Conservation (phyloP, 345 rosid species). For the Trapa incisa region DNA sequence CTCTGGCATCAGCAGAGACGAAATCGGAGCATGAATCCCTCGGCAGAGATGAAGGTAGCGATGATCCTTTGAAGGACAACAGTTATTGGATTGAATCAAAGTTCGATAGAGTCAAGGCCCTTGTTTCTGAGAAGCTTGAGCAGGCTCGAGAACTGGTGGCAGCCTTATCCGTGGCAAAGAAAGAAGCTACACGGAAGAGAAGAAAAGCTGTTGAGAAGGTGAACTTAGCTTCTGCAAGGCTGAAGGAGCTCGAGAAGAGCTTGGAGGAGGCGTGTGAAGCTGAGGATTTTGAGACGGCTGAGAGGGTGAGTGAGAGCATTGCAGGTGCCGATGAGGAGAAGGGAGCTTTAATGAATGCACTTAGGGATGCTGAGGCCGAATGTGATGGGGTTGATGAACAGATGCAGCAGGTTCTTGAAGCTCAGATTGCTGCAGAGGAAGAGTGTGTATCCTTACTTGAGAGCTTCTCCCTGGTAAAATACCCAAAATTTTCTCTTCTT, state of each 20-base stretch:
- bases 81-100: constrained; percentile 8
- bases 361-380: constrained; percentile 50
- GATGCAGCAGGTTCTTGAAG: constrained; percentile 44
- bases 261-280: constrained; percentile 76
- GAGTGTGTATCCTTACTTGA: constrained; percentile 55
- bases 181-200: constrained; percentile 46
- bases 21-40: not conserved
- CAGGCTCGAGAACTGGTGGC: constrained; percentile 35
- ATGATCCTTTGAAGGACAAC: not conserved
- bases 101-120: constrained; percentile 30
- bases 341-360: constrained; percentile 30
- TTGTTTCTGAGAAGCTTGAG: constrained; percentile 39
- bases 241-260: constrained; percentile 45
- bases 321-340: constrained; percentile 42
- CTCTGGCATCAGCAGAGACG: not conserved
- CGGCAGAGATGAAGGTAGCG: constrained; percentile 1
- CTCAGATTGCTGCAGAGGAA: constrained; percentile 60
- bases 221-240: constrained; percentile 34
- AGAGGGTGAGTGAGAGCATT: constrained; percentile 60
- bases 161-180: constrained; percentile 46
- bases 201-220: constrained; percentile 53
- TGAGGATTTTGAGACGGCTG: constrained; percentile 77
- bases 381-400: constrained; percentile 49
- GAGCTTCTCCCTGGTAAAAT: constrained; percentile 37
- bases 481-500: constrained; percentile 8